These are phyloP conservation scores for Globisporangium mamillatum DNA, from an alignment of 352 stramenopile genomes.

Conservation along the genomic window DNA sequence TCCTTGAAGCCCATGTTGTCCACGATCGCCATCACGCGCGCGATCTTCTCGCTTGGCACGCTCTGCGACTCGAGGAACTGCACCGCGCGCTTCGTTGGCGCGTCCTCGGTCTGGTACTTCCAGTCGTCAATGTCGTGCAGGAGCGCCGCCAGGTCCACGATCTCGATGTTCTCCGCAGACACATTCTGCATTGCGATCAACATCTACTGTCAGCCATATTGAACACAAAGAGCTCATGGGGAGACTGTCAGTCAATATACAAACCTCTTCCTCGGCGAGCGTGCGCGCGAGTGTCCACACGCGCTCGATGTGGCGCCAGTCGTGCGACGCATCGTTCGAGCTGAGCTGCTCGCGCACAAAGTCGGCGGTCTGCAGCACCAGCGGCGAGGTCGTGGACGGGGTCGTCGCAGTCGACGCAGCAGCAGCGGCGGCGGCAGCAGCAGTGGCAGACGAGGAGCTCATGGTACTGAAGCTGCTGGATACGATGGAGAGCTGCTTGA, in stretches of 20 bases:
- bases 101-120: conserved; percentile 61
- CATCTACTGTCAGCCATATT: neutral
- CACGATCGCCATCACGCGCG: conserved; percentile 79
- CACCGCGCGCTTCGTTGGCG: conserved; percentile 54
- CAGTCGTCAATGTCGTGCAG: conserved; percentile 91
- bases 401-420: neutral
- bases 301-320: conserved; percentile 87
- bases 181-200: conserved; percentile 34
- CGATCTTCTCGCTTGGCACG: conserved; percentile 45
- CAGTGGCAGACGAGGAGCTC: neutral
- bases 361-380: conserved; percentile 66
- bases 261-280: conserved; percentile 72
- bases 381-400: conserved; percentile 21
- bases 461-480: conserved; percentile 1
- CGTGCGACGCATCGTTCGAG: conserved; percentile 80
- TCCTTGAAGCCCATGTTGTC: conserved; percentile 86
- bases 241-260: neutral
- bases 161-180: conserved; percentile 51
- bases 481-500: neutral
- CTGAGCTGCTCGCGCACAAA: conserved; percentile 76
- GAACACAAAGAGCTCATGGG: neutral
- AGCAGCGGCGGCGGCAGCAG: neutral
- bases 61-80: conserved; percentile 54
- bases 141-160: conserved; percentile 81
- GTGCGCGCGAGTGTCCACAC: conserved; percentile 74